phyloP scores from a whole-genome alignment of 2,329 filamentous ascomycete species.

The Fusarium nanum region DNA sequence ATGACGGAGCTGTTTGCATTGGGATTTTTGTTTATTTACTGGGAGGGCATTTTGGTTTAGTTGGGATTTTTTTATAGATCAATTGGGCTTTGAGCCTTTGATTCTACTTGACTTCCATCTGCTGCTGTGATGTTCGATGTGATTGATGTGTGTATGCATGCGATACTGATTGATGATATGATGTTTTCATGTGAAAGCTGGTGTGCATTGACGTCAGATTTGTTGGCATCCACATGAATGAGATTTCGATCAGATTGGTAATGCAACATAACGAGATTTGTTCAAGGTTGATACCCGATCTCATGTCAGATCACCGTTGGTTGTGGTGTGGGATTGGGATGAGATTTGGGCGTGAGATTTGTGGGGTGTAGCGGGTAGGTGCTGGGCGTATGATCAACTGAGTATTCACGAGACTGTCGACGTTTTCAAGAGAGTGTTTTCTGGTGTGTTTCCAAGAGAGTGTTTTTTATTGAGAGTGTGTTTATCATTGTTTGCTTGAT shows the following conservation, averaged over 20 bases:
- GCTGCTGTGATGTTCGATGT: background rate
- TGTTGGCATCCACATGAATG: background rate
- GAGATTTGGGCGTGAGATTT: background rate
- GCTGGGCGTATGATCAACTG: background rate
- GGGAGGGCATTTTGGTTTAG: background rate
- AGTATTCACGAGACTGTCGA: background rate
- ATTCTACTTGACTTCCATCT: background rate
- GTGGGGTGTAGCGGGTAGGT: background rate
- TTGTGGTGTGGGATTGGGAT: background rate
- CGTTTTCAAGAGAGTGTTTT: background rate
- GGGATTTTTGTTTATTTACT: conserved; percentile 1
- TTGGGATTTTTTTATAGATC: background rate
- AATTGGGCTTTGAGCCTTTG: conserved; percentile 2
- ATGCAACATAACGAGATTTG: background rate
- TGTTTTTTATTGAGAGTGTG: too few relatives aligned
- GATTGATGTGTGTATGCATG: too few relatives aligned
- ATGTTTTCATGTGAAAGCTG: background rate
- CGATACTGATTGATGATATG: background rate
- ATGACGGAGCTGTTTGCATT: conserved; percentile 39
- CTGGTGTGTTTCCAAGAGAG: too few relatives aligned
- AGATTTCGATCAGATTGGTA: background rate
- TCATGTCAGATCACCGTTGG: background rate
- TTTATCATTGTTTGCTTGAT: too few relatives aligned
- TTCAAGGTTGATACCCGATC: background rate
- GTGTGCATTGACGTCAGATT: background rate